These are phyloP conservation scores for Corynascus novoguineensis DNA, from an alignment of 495 filamentous ascomycete genomes.

Conservation along the genomic window DNA sequence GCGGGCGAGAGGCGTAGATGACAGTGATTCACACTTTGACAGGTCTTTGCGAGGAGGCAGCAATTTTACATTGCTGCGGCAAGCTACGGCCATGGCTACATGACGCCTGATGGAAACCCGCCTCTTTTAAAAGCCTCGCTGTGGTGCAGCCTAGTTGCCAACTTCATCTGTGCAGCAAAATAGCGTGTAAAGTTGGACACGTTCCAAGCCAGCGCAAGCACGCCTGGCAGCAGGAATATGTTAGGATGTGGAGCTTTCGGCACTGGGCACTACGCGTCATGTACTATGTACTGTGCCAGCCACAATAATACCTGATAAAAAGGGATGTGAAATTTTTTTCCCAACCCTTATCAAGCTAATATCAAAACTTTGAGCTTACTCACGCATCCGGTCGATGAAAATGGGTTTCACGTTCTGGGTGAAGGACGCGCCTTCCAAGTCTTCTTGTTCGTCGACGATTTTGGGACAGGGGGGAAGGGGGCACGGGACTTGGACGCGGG, in stretches of 20 bases:
- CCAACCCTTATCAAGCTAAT: too few species aligned
- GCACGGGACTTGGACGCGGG: conserved; percentile 21
- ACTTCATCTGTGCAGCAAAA: too few species aligned
- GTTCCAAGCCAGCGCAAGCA: conserved; percentile 1
- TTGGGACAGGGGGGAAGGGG: conserved; percentile 8
- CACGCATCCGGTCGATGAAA: too few species aligned
- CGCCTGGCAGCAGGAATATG: neutral
- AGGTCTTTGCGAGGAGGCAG: neutral
- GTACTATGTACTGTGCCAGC: neutral
- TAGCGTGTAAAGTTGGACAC: conserved; percentile 1
- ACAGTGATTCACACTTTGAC: neutral
- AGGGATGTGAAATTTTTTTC: neutral
- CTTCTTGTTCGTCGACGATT: conserved; percentile 13
- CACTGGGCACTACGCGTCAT: neutral
- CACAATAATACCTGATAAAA: neutral
- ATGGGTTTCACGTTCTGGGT: neutral
- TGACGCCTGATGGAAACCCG: too few species aligned
- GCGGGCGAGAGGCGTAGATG: neutral
- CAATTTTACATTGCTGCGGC: too few species aligned
- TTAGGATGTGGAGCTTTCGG: neutral
- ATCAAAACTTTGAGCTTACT: too few species aligned
- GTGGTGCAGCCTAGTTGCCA: too few species aligned
- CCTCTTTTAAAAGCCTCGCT: too few species aligned
- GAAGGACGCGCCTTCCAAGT: neutral
- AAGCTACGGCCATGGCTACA: too few species aligned